Base-by-base conservation (phyloP, 2,329 filamentous ascomycete species). In the Stylonectria norvegica region DNA sequence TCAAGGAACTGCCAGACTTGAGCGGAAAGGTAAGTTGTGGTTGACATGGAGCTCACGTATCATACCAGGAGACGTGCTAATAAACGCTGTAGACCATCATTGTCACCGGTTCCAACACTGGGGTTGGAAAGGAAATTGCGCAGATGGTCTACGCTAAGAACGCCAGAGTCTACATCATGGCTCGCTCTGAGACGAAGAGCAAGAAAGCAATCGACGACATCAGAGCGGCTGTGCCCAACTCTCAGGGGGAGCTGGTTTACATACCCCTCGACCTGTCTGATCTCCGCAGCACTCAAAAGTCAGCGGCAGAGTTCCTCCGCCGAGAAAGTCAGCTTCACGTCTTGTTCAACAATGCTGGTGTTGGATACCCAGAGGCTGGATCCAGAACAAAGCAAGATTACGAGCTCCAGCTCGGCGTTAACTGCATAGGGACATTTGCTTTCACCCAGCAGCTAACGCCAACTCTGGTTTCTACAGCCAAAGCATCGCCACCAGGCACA, bases 1-100 rank as follows among this genome's bases (percentile, higher is more conserved):
- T 51, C 25, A 42, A 91, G 60, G 86, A 95, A 53, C 72, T 94
- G n/a, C 85, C 86, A 0, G 48, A 58, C 11, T 43, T 56, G 8
- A 29, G 40, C 3, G 55, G 43, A 35, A 58, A 59, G 86, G 83
- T 85, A 60, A 53, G 77, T 0, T 8, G 6, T 34, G 5, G 29
- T 27, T 4, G 11, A 11, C 11, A 20, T n/a, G 12, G 30, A 29
- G 20, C 38, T 20, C n/a, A n/a, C 11, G 9, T 7, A 0, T 14
- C 9, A 6, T 15, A 30, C 14, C 27, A 15, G 14, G 14, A 30
- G 15, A 14, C 8, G 9, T 10, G 15, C 27, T 30, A 15, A 30
- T 14, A 30, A 6, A 10, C n/a, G 2, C 1, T 39, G 25, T 20
- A 68, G 63, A 71, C 78, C 16, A 71, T 67, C 58, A 69, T 81